Evolutionary conservation across 345 rosid genomes (phyloP).

Genomic region (Boechera stricta): DNA sequence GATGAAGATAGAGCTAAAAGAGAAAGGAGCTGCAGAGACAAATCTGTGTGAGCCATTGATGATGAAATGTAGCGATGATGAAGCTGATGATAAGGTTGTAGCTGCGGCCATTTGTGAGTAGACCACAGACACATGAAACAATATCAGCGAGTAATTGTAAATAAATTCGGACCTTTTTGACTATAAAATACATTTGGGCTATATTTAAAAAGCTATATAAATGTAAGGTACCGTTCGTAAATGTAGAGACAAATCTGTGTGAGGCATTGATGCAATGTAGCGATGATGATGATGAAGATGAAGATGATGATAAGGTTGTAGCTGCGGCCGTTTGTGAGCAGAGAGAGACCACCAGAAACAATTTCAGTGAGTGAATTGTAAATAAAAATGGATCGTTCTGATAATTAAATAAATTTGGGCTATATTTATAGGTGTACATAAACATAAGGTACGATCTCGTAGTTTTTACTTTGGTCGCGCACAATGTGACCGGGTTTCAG

Average conservation of each 20-base stretch:
- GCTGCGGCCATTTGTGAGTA: constrained; percentile 42
- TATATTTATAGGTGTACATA: rapidly evolving
- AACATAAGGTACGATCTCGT: neutral
- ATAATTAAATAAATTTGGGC: neutral
- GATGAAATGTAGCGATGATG: constrained; percentile 14
- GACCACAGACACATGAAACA: neutral
- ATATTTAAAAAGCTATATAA: too few species aligned
- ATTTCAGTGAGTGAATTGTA: constrained; percentile 7
- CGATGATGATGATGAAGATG: too few species aligned
- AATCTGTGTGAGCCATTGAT: constrained; percentile 25
- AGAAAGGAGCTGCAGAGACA: constrained; percentile 27
- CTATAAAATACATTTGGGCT: too few species aligned
- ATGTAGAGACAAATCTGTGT: too few species aligned
- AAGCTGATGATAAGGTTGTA: constrained; percentile 46
- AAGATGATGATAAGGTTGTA: too few species aligned
- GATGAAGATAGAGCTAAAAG: neutral
- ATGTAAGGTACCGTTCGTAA: too few species aligned
- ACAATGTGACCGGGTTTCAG: too few species aligned
- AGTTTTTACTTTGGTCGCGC: neutral
- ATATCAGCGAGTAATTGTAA: constrained; percentile 5
- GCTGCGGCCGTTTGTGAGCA: neutral
- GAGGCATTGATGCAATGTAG: too few species aligned
- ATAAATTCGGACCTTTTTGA: neutral
- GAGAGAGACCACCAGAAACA: neutral
- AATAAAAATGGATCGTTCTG: constrained; percentile 13